A percentile compares a stretch with the other conserved stretches of the same genome.
Conservation (phyloP, 1,284 basidiomycete species). For the Testicularia cyperi region DNA sequence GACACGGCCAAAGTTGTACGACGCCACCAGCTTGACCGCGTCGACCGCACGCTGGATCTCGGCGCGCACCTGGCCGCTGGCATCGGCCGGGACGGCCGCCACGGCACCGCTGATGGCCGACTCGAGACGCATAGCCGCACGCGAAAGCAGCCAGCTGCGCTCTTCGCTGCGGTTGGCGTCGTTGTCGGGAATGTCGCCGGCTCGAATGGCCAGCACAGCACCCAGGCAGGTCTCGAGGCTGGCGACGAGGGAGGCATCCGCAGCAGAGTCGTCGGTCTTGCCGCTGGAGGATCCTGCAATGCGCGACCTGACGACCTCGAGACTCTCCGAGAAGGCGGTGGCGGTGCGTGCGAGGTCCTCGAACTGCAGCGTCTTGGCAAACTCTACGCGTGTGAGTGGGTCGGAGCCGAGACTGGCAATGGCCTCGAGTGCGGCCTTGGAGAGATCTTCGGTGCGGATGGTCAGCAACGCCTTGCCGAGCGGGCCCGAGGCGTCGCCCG, state of each 20-base stretch:
- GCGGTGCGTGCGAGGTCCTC: constrained; percentile 43
- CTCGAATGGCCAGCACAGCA: constrained; percentile 42
- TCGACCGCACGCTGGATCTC: constrained; percentile 30
- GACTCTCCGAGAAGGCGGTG: constrained; percentile 29
- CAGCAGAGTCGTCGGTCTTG: constrained; percentile 17
- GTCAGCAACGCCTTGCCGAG: constrained; percentile 33
- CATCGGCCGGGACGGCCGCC: constrained; percentile 16
- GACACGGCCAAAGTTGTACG: constrained; percentile 56
- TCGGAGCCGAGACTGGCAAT: constrained; percentile 43
- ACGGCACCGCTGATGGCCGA: constrained; percentile 26
- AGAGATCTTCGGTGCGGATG: constrained; percentile 37
- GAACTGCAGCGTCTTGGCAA: constrained; percentile 45
- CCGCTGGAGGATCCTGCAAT: not conserved
- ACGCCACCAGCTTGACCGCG: constrained; percentile 48
- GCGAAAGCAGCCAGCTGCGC: constrained; percentile 29
- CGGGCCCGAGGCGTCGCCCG: constrained; percentile 19
- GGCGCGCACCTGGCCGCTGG: constrained; percentile 8
- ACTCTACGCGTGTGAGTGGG: constrained; percentile 43
- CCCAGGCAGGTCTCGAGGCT: constrained; percentile 45
- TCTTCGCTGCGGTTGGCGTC: constrained; percentile 27
- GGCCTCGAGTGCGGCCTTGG: constrained; percentile 34
- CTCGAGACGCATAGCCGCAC: constrained; percentile 36
- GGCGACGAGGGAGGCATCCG: constrained; percentile 17
- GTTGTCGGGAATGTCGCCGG: constrained; percentile 21
- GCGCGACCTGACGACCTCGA: constrained; percentile 21